A percentile compares a stretch with the other conserved stretches of the same genome.
Conservation (phyloP, 176 grass and related monocot genomes). For the Carex parvula region DNA sequence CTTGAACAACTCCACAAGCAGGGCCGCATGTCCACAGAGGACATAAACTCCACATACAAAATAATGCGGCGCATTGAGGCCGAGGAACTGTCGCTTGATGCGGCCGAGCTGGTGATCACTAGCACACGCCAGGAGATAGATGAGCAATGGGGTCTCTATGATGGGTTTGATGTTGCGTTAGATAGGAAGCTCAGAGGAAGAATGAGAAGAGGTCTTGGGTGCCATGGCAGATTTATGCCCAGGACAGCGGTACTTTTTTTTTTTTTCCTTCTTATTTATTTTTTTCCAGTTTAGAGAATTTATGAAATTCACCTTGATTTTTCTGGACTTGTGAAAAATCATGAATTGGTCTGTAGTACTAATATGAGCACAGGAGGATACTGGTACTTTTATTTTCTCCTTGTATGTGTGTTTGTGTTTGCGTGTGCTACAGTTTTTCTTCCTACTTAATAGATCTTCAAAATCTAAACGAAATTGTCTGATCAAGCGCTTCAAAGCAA, state of each 20-base stretch:
- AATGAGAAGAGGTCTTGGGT: constrained; percentile 47
- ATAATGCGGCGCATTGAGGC: constrained; percentile 98
- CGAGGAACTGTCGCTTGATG: constrained; percentile 80
- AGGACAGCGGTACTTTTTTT: constrained; percentile 62
- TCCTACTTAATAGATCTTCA: not conserved
- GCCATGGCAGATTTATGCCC: constrained; percentile 82
- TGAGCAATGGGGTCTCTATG: constrained; percentile 95
- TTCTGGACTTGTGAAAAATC: not conserved
- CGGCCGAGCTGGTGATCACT: constrained; percentile 88
- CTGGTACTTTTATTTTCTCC: not conserved
- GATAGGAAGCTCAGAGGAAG: constrained; percentile 73
- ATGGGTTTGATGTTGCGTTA: constrained; percentile 84
- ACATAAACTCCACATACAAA: constrained; percentile 87
- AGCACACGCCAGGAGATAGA: constrained; percentile 97
- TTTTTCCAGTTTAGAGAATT: not conserved
- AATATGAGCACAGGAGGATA: not conserved
- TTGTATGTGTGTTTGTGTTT: not conserved
- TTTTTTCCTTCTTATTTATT: not conserved
- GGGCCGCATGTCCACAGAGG: constrained; percentile 66
- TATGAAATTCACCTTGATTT: not conserved
- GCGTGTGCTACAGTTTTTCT: not conserved
- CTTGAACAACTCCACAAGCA: constrained; percentile 91
- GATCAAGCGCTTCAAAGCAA: no score
- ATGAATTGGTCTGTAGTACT: not conserved
- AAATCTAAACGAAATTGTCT: not conserved